Evolutionary conservation across 2,329 filamentous ascomycete genomes (phyloP), one percentile per base, ranked within the genome.

Genomic region (Epichloe scottii): DNA sequence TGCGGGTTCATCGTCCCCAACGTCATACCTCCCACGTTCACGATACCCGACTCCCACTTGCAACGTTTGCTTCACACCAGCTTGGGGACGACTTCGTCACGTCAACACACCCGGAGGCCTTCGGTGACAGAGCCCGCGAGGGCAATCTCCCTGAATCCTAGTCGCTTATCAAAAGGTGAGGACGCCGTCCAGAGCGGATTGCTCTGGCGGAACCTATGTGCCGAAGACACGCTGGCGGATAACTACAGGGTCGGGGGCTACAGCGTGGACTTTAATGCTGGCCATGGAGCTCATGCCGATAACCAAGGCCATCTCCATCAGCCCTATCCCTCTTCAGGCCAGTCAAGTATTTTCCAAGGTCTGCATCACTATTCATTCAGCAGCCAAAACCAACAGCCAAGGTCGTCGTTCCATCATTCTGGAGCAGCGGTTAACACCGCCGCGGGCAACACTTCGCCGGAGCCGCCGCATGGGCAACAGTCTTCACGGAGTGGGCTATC

Each of bases 121-220:
- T 60, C 57, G 52, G 64, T 66, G 65, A 66, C 64, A 66, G 68
- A 74, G 75, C 75, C 76, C 73, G 67, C 64, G 68, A 74, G 74
- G 76, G 76, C 74, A 69, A 69, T 68, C 65, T 66, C n/a, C 30
- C 34, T 63, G 64, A 69, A 49, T 66, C 73, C 72, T 73, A 78
- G 78, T 75, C 71, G 78, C 69, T 76, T 77, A 65, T 73, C 79
- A 64, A 77, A 78, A 72, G 76, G 68, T 69, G 74, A 78, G 74
- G 79, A 77, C 77, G 75, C 77, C 81, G 81, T 82, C 80, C 79
- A 82, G 82, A 79, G 82, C 81, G 81, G 73, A 71, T 77, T 76
- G 82, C 81, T 85, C 82, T 85, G 82, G 82, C 81, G 80, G 80
- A 77, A 80, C 79, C 80, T 77, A 85, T 85, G 81, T 70, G 78